Conservation (phyloP, 2,329 filamentous ascomycete genomes). For the Camillea tinctor region DNA sequence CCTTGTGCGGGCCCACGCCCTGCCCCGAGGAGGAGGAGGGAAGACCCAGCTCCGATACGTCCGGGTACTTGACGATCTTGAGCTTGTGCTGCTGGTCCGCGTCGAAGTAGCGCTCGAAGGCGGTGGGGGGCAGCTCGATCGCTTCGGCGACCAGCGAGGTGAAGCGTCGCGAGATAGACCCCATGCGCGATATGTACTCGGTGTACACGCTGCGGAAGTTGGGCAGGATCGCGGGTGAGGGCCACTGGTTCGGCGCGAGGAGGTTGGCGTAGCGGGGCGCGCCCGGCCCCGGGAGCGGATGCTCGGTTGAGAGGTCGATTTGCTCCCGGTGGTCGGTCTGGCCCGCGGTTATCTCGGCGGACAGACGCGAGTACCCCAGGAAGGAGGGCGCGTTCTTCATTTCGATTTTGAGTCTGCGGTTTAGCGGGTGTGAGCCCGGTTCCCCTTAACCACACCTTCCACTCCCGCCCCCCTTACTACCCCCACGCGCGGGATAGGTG, state of each 20-base stretch:
- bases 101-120: slow-evolving; percentile 80
- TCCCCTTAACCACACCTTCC: too few species aligned
- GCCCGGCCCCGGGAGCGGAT: slow-evolving; percentile 59
- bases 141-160: slow-evolving; percentile 81
- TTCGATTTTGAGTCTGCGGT: slow-evolving; percentile 64
- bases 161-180: slow-evolving; percentile 68
- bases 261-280: slow-evolving; percentile 74
- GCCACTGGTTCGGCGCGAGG: slow-evolving; percentile 79
- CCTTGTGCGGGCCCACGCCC: slow-evolving; percentile 77
- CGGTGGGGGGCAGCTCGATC: slow-evolving; percentile 65
- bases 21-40: slow-evolving; percentile 39
- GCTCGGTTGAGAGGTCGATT: slow-evolving; percentile 80
- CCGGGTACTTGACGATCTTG: slow-evolving; percentile 86
- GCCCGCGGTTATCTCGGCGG: slow-evolving; percentile 70
- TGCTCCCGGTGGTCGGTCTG: slow-evolving; percentile 80
- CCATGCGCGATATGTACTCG: slow-evolving; percentile 77
- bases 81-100: slow-evolving; percentile 76
- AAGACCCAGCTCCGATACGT: slow-evolving; percentile 59
- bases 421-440: neutral
- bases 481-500: too few species aligned
- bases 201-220: slow-evolving; percentile 67
- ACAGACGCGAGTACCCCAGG: slow-evolving; percentile 66
- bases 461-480: too few species aligned
- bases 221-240: slow-evolving; percentile 60
- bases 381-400: slow-evolving; percentile 75